phyloP scores from a whole-genome alignment of 208 protist species.

The Leishmania amazonensis region DNA sequence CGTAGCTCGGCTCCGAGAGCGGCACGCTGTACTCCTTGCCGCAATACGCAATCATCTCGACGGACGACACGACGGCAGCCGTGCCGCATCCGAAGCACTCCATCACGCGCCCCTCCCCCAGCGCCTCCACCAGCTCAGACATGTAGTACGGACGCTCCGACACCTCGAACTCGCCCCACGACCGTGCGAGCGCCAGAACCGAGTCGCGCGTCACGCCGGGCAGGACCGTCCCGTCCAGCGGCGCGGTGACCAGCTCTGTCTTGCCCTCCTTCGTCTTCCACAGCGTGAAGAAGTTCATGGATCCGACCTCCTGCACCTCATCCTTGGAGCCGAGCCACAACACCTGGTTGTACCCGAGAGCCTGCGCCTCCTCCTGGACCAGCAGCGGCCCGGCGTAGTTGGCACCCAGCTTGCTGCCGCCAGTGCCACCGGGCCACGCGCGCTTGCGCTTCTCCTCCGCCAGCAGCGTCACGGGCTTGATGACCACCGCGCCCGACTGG shows the following conservation, averaged over 20 bases:
- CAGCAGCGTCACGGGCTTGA: slow-evolving; percentile 92
- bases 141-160: slow-evolving; percentile 83
- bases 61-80: slow-evolving; percentile 95
- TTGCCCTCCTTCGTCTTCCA: slow-evolving; percentile 81
- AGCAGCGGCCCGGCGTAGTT: slow-evolving; percentile 94
- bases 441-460: slow-evolving; percentile 90
- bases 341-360: slow-evolving; percentile 96
- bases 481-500: slow-evolving; percentile 27
- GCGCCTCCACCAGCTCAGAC: slow-evolving; percentile 82
- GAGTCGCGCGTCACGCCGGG: slow-evolving; percentile 97
- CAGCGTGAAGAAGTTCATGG: slow-evolving; percentile 98
- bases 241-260: slow-evolving; percentile 94
- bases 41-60: slow-evolving; percentile 87
- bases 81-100: slow-evolving; percentile 98
- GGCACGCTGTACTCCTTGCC: slow-evolving; percentile 65
- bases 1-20: slow-evolving; percentile 49
- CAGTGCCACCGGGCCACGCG: slow-evolving; percentile 97
- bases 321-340: slow-evolving; percentile 96
- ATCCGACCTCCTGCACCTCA: slow-evolving; percentile 97
- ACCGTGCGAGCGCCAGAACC: slow-evolving; percentile 86
- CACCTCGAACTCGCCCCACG: slow-evolving; percentile 91
- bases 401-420: slow-evolving; percentile 92
- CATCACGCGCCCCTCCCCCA: slow-evolving; percentile 83
- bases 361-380: slow-evolving; percentile 81
- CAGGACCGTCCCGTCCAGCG: slow-evolving; percentile 95